phyloP scores from a whole-genome alignment of 2,329 filamentous ascomycete species.

The Aaosphaeria pasadenensis region DNA sequence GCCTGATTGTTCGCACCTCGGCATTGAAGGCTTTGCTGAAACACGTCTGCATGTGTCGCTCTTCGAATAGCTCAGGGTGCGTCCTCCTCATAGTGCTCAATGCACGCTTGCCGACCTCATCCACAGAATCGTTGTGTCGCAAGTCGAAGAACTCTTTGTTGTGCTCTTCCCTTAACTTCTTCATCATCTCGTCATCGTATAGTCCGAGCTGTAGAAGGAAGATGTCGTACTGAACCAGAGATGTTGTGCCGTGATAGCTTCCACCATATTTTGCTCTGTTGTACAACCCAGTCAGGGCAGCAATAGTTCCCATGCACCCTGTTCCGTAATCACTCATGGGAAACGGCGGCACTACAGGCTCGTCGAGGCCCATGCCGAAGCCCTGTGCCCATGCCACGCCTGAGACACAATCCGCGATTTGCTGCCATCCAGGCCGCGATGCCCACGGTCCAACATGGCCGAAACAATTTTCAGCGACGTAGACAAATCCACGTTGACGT shows the following conservation, averaged over 20 bases:
- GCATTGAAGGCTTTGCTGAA: slow-evolving; percentile 45
- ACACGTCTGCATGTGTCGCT: slow-evolving; percentile 47
- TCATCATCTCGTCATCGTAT: slow-evolving; percentile 54
- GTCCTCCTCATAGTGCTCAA: slow-evolving; percentile 53
- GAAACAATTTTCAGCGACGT: slow-evolving; percentile 71
- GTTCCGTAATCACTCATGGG: slow-evolving; percentile 65
- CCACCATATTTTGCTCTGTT: slow-evolving; percentile 61
- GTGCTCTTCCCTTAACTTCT: slow-evolving; percentile 48
- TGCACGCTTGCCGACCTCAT: slow-evolving; percentile 61
- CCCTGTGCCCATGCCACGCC: slow-evolving; percentile 63
- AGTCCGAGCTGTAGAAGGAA: slow-evolving; percentile 61
- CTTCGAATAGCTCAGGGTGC: slow-evolving; percentile 55
- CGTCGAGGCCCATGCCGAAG: slow-evolving; percentile 58
- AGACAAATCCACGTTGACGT: slow-evolving; percentile 62
- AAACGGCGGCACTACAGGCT: slow-evolving; percentile 64
- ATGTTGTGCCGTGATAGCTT: slow-evolving; percentile 63
- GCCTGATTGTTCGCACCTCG: slow-evolving; percentile 48
- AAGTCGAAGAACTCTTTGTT: slow-evolving; percentile 56
- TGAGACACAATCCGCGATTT: slow-evolving; percentile 66
- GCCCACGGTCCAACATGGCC: slow-evolving; percentile 65
- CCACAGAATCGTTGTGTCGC: slow-evolving; percentile 61
- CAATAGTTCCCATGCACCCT: slow-evolving; percentile 68
- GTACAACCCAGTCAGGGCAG: slow-evolving; percentile 62
- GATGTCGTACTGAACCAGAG: slow-evolving; percentile 66
- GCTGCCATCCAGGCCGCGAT: slow-evolving; percentile 65